Evolutionary conservation across 768 basidiomycete species (phyloP), one percentile per base, ranked within the genome.

Genomic region (Strobilomyces confusus): DNA sequence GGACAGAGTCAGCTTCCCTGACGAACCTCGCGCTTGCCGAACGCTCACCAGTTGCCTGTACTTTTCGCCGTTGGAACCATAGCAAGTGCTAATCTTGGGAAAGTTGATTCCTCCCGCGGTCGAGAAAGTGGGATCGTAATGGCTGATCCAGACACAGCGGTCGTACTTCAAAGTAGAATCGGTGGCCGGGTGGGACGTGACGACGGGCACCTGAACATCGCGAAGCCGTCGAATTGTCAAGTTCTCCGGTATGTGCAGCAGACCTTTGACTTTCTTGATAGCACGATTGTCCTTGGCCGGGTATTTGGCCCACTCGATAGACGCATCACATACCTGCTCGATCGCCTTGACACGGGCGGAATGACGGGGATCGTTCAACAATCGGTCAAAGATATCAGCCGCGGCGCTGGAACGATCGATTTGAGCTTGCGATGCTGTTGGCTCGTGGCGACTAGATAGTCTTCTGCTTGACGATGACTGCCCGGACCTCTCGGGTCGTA

Each of bases 1-100:
- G 32, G 56, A 41, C 60, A 44, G n/a, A 2, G 22, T 58, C 20
- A 60, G 32, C 37, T 29, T 22, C 22, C 23, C 19, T 19, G n/a
- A 43, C 8, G n/a, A 33, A 25, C 38, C 8, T n/a, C 22, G 15
- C 6, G 19, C 23, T 46, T 6, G 40, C 41, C 3, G 36, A 22
- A 14, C 11, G 69, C 86, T 64, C 59, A 94, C 95, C 68, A 99
- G 66, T 65, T 98, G 92, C 58, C 78, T 87, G 68, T 93, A 87
- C 46, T 64, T 69, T 26, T 68, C 60, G 1, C 88, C 90, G 61
- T 87, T 79, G 2, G 75, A 75, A 8, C 89, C 91, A n/a, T 76
- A 51, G 56, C 92, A 95, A 5, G 63, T 68, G 36, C 73, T 81
- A 55, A 95, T 84, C 69, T 97, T 98, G 0, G 97, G 97, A 20